Base-by-base conservation (phyloP, 2,329 filamentous ascomycete genomes). In the Dactylellina leptospora region DNA sequence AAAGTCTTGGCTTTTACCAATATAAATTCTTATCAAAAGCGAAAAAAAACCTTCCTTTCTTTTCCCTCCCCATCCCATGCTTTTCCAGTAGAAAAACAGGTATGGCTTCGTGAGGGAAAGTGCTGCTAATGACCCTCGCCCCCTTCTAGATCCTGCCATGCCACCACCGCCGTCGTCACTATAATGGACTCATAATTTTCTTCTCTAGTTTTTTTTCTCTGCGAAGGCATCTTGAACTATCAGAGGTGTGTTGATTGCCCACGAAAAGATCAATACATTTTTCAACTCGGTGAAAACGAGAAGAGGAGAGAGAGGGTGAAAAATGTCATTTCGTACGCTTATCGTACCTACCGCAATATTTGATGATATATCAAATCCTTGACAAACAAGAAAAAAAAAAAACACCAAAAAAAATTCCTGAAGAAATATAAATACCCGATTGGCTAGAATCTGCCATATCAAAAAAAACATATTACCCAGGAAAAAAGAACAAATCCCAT, bases 221-320 rank as follows among this genome's bases (percentile, higher is more conserved):
- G 62, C 62, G 54, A 68, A 68, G 62, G 54, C 62, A 53, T 60
- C 61, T 48, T 40, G 54, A 68, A 36, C 62, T 54, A 59, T 68
- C 62, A 68, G 62, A 68, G 62, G 62, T 68, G 62, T 68, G 62
- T 68, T 68, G 62, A 68, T 68, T 68, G 54, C 62, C 54, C 54
- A 68, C 62, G 47, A 68, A 58, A 47, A 58, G 40, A 58, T 47
- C 61, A 42, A 58, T 56, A 56, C 51, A 56, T 30, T 27, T 16
- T 33, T 22, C 23, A 6, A 6, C 23, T 36, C 30, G 30, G 30
- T 40, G 36, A 40, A 40, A 40, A n/a, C 18, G 11, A 40, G 18
- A 11, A 40, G 11, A 40, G 18, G 18, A n/a, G 10, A 40, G 18
- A n/a, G 6, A 40, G 4, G 36, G 36, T 16, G 11, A 40, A 40